Evolutionary conservation across 768 basidiomycete species (phyloP).

Genomic region (Phaffia australis): DNA sequence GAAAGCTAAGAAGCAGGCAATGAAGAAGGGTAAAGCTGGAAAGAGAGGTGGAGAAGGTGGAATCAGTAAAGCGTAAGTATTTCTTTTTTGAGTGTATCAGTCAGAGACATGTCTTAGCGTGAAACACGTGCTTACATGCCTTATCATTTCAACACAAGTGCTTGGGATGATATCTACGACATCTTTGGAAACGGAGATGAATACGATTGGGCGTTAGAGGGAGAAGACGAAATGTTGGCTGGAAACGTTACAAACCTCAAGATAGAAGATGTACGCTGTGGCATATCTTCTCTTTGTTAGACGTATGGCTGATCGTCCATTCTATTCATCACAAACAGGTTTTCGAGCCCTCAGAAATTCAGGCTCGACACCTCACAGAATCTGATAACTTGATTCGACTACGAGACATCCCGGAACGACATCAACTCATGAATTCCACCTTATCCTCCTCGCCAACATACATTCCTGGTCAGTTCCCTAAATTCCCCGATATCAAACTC

Average conservation of each 20-base stretch:
- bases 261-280: conserved; percentile 63
- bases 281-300: no score
- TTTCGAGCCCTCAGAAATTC: conserved; percentile 95
- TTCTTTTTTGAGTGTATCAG: not conserved
- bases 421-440: conserved; percentile 79
- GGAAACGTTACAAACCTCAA: conserved; percentile 57
- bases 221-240: conserved; percentile 53
- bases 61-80: conserved; percentile 24
- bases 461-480: conserved; percentile 47
- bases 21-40: conserved; percentile 46
- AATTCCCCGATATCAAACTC: conserved; percentile 61
- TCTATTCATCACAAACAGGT: conserved; percentile 47
- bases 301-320: not conserved
- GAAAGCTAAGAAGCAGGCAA: conserved; percentile 46
- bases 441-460: conserved; percentile 54
- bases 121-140: not conserved
- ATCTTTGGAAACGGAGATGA: conserved; percentile 95
- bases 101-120: not conserved
- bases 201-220: conserved; percentile 81
- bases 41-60: conserved; percentile 24
- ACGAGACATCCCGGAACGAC: conserved; percentile 85
- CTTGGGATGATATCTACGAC: conserved; percentile 90
- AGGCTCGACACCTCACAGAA: conserved; percentile 73
- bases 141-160: conserved; percentile 42
- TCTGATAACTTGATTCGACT: conserved; percentile 86